Evolutionary conservation across 768 basidiomycete species (phyloP).

Genomic region (Pilatotrama ljubarskyi): DNA sequence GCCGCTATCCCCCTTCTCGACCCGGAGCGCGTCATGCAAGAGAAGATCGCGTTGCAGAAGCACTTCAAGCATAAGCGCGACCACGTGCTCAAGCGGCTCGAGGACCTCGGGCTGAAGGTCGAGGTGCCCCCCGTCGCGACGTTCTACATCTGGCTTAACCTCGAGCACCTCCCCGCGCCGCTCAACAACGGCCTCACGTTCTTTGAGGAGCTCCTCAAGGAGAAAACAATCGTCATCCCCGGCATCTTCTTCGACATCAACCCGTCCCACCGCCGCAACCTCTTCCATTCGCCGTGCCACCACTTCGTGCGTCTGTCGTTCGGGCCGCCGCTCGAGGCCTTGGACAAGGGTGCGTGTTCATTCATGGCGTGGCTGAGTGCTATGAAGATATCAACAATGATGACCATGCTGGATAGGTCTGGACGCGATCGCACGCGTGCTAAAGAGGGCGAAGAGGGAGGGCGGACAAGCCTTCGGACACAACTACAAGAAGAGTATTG

Average conservation of each 20-base stretch:
- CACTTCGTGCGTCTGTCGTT: conserved; percentile 88
- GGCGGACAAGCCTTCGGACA: conserved; percentile 68
- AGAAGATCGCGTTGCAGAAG: conserved; percentile 84
- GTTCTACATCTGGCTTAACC: conserved; percentile 94
- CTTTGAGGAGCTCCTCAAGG: conserved; percentile 92
- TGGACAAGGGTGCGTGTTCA: conserved; percentile 62
- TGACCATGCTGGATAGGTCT: conserved; percentile 48
- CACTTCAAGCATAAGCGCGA: conserved; percentile 93
- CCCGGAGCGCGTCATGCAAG: conserved; percentile 60
- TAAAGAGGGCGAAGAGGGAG: conserved; percentile 65
- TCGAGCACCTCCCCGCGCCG: conserved; percentile 76
- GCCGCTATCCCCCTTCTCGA: conserved; percentile 86
- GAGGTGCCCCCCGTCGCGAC: conserved; percentile 75
- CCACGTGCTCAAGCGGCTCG: conserved; percentile 81
- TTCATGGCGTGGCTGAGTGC: background rate
- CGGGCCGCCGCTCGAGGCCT: conserved; percentile 76
- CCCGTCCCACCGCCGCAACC: conserved; percentile 79
- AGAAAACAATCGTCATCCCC: conserved; percentile 87
- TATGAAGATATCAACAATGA: too few relatives aligned
- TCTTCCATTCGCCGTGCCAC: conserved; percentile 89
- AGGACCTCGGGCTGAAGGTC: conserved; percentile 76
- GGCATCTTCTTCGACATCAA: conserved; percentile 89
- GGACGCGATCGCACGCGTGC: conserved; percentile 80
- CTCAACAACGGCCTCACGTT: conserved; percentile 92
- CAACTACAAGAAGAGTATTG: conserved; percentile 63